These are phyloP conservation scores for Xylaria intraflava DNA, from an alignment of 495 filamentous ascomycete species.

Conservation along the genomic window DNA sequence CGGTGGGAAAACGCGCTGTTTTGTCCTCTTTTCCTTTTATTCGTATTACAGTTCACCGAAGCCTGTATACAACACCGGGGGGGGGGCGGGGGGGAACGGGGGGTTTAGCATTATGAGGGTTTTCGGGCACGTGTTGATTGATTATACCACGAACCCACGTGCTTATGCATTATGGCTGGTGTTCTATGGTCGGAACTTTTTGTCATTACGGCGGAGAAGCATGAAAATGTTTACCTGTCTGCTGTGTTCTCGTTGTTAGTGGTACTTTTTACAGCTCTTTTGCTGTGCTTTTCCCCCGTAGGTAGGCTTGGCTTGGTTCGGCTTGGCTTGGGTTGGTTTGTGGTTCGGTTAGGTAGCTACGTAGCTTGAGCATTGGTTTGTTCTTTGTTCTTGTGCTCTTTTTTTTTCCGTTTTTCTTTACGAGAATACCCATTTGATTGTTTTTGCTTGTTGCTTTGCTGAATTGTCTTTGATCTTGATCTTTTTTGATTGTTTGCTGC, in stretches of 20 bases:
- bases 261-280: background rate
- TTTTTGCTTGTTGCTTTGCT: background rate
- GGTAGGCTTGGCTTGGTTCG: background rate
- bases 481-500: background rate
- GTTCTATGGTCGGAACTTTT: conserved; percentile 4
- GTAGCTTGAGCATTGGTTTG: conserved; percentile 3
- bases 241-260: background rate
- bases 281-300: no score
- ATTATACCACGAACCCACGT: conserved; percentile 10
- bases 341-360: no score
- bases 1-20: background rate
- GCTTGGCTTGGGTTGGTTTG: background rate
- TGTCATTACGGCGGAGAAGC: conserved; percentile 6
- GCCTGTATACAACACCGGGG: background rate
- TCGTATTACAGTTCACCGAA: no score
- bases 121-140: no score
- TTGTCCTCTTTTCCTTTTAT: no score
- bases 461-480: background rate
- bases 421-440: conserved; percentile 8
- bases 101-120: background rate
- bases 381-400: no score
- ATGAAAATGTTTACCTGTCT: background rate
- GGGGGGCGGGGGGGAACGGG: background rate
- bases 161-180: conserved; percentile 12
- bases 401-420: background rate